Percentiles rank a stretch among this genome's conserved stretches.
phyloP scores from a whole-genome alignment of 176 grass and related monocot genomes.

The Triticum timopheevii region DNA sequence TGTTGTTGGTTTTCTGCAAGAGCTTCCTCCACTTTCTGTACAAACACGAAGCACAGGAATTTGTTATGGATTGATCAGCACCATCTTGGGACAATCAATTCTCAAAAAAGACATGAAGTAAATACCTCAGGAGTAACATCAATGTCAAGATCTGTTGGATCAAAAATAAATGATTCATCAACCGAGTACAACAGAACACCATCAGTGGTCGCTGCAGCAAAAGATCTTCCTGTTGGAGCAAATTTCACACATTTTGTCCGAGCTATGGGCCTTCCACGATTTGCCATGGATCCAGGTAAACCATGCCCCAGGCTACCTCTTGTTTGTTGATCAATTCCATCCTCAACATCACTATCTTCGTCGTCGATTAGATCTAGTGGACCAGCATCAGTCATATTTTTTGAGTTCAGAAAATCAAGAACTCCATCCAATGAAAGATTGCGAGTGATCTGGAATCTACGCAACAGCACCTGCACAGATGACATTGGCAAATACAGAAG shows the following conservation, averaged over 20 bases:
- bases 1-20: conserved; percentile 70
- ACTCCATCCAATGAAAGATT: conserved; percentile 96
- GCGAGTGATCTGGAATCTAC: conserved; percentile 93
- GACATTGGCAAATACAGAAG: conserved; percentile 20
- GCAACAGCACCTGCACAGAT: conserved; percentile 69
- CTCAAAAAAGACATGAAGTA: not conserved
- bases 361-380: conserved; percentile 93
- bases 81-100: not conserved
- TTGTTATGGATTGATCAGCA: conserved; percentile 2
- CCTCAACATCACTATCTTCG: conserved; percentile 76
- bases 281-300: conserved; percentile 78
- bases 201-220: conserved; percentile 92
- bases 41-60: not conserved
- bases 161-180: conserved; percentile 89
- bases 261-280: conserved; percentile 74
- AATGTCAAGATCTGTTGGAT: conserved; percentile 91
- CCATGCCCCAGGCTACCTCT: conserved; percentile 51
- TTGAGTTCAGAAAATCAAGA: conserved; percentile 98
- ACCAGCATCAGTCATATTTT: conserved; percentile 92
- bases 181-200: conserved; percentile 90
- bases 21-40: conserved; percentile 92
- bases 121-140: conserved; percentile 96
- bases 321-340: conserved; percentile 75
- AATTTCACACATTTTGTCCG: conserved; percentile 86
- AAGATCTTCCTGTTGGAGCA: conserved; percentile 92